A percentile compares a stretch with the other conserved stretches of the same genome.
Evolutionary conservation across 2,329 filamentous ascomycete species (phyloP).

Genomic region (Alternaria angustiovoidea): DNA sequence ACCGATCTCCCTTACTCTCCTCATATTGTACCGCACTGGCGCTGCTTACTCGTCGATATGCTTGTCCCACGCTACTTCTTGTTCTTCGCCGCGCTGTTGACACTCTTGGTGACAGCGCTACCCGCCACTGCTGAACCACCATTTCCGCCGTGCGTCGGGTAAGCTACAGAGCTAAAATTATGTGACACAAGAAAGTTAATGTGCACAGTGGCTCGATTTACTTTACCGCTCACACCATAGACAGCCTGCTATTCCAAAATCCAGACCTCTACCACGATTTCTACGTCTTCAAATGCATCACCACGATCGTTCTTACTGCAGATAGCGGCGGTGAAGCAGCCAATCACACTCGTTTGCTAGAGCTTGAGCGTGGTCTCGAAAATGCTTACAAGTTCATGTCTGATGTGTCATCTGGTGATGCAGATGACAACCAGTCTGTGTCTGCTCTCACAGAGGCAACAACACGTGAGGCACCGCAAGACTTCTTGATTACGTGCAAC

Average conservation of each 20-base stretch:
- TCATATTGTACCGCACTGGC: neutral
- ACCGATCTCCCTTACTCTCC: neutral
- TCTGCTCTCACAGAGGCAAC: conserved; percentile 2
- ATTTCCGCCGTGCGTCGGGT: conserved; percentile 22
- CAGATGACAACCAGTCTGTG: neutral
- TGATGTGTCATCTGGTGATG: neutral
- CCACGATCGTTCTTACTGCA: conserved; percentile 35
- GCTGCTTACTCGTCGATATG: neutral
- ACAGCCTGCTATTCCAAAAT: conserved; percentile 39
- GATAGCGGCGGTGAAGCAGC: conserved; percentile 29
- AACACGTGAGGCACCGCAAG: neutral
- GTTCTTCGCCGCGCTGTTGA: conserved; percentile 6
- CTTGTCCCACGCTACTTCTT: neutral
- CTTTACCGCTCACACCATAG: conserved; percentile 38
- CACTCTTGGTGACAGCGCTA: neutral
- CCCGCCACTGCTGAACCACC: neutral
- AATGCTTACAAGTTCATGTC: conserved; percentile 35
- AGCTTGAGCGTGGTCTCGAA: conserved; percentile 35
- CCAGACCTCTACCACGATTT: conserved; percentile 42
- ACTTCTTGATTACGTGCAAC: neutral
- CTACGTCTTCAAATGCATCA: conserved; percentile 38
- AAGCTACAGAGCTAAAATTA: neutral
- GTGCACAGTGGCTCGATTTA: conserved; percentile 38
- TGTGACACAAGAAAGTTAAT: neutral
- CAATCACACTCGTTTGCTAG: conserved; percentile 24